Evolutionary conservation across 768 basidiomycete species (phyloP), one percentile per base, ranked within the genome.

Genomic region (Pulveroboletus ravenelii): DNA sequence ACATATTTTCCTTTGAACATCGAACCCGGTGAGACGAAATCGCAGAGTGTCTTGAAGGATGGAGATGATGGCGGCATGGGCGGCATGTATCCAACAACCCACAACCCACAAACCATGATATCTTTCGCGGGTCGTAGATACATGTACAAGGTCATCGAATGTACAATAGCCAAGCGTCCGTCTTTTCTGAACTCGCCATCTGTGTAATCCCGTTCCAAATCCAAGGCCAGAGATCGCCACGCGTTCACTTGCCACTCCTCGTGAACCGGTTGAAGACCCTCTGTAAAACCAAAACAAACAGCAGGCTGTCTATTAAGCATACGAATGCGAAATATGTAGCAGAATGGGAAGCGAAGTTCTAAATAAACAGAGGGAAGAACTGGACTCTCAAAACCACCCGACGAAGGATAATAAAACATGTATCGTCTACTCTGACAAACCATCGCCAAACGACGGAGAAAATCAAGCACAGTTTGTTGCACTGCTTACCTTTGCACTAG

Each of bases 401-500:
- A 30, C 3, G 32, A 10, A 29, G 30, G 29, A 39, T n/a, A 27
- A 29, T 27, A 27, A 43, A 20, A 14, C 10, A 20, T 23, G 30
- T 29, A 30, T 40, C 30, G 17, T 44, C 32, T n/a, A 36, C 25
- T 27, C 48, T 41, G 23, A 41, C 31, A 25, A 40, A 46, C 32
- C 31, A 34, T 13, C n/a, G 27, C 47, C 34, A 38, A 35, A 49
- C 10, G 31, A 44, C 40, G 18, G 14, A 51, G 47, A 39, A 15
- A 39, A 45, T 66, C 48, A 69, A 52, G 18, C 25, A 8, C 34
- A 30, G 40, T 52, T 56, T 23, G 42, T 45, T 36, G 40, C 46
- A 46, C 25, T 45, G 51, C 65, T 55, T 58, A 67, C 65, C 66
- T 67, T 67, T n/a, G 60, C 67, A 34, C 61, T 66, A 34, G 61